These are phyloP conservation scores for Tolypocladium tundrense DNA, from an alignment of 2,329 filamentous ascomycete species.

Conservation along the genomic window DNA sequence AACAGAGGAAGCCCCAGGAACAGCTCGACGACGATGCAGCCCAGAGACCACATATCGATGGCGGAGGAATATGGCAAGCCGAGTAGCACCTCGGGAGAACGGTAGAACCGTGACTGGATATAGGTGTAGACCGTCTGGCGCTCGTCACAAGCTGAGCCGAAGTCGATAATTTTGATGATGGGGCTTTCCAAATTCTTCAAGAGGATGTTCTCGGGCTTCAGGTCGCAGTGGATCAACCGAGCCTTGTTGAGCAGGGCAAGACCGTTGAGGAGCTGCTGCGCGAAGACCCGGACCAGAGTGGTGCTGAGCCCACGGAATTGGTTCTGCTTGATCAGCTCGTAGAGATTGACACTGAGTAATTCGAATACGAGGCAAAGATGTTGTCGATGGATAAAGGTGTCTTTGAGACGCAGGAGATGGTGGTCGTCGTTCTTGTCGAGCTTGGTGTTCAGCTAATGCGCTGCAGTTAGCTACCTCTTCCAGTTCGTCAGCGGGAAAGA, in stretches of 20 bases:
- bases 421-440: constrained; percentile 99
- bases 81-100: constrained; percentile 91
- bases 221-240: constrained; percentile 90
- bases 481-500: background rate
- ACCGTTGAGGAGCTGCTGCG: constrained; percentile 90
- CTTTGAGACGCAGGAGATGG: constrained; percentile 85
- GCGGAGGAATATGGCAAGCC: constrained; percentile 95
- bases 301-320: constrained; percentile 97
- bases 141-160: constrained; percentile 96
- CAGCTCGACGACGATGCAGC: constrained; percentile 95
- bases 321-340: constrained; percentile 98
- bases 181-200: constrained; percentile 97
- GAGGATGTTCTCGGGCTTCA: constrained; percentile 96
- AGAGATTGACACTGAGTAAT: constrained; percentile 90
- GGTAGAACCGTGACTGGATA: constrained; percentile 96
- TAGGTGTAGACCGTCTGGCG: constrained; percentile 98
- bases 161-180: constrained; percentile 99
- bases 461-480: constrained; percentile 12
- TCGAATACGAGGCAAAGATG: constrained; percentile 97
- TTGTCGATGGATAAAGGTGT: constrained; percentile 96
- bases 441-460: constrained; percentile 76
- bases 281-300: constrained; percentile 92
- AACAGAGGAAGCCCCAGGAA: constrained; percentile 93
- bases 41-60: constrained; percentile 99
- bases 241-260: constrained; percentile 90